Evolutionary conservation across 2,329 filamentous ascomycete species (phyloP).

Genomic region (Diaporthe sp.): DNA sequence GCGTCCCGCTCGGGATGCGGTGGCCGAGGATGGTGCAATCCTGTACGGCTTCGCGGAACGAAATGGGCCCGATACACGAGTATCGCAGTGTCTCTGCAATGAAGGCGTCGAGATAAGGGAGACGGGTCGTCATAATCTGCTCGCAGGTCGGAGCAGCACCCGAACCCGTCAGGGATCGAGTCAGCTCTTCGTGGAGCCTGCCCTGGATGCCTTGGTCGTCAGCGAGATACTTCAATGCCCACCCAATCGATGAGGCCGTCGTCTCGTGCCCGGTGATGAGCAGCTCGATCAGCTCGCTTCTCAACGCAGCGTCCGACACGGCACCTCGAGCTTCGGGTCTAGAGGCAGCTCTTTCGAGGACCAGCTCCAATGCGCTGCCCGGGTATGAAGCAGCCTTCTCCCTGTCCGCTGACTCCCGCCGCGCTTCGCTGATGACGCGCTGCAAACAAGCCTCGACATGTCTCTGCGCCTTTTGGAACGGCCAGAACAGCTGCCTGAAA

Average conservation of each 20-base stretch:
- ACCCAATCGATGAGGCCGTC: conserved; percentile 18
- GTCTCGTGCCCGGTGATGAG: conserved; percentile 24
- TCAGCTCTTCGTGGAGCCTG: conserved; percentile 4
- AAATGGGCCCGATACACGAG: conserved; percentile 17
- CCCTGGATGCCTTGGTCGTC: background rate
- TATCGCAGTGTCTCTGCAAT: conserved; percentile 22
- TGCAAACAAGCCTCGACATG: background rate
- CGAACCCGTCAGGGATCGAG: background rate
- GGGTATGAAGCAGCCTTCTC: background rate
- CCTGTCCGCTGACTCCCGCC: background rate
- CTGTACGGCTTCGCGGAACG: conserved; percentile 11
- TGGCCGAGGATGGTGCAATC: conserved; percentile 18
- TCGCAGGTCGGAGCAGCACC: background rate
- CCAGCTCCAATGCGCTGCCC: conserved; percentile 1
- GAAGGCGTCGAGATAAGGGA: conserved; percentile 16
- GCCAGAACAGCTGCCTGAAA: conserved; percentile 11
- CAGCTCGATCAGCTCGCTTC: conserved; percentile 15
- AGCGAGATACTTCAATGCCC: conserved; percentile 20
- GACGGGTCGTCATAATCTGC: background rate
- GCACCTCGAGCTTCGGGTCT: background rate
- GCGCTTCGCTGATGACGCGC: background rate
- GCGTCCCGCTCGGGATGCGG: conserved; percentile 6
- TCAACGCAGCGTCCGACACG: conserved; percentile 5
- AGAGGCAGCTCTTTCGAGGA: background rate
- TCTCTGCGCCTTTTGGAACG: conserved; percentile 4